These are phyloP conservation scores for Huntiella decipiens DNA, from an alignment of 2,329 filamentous ascomycete genomes.

Conservation along the genomic window DNA sequence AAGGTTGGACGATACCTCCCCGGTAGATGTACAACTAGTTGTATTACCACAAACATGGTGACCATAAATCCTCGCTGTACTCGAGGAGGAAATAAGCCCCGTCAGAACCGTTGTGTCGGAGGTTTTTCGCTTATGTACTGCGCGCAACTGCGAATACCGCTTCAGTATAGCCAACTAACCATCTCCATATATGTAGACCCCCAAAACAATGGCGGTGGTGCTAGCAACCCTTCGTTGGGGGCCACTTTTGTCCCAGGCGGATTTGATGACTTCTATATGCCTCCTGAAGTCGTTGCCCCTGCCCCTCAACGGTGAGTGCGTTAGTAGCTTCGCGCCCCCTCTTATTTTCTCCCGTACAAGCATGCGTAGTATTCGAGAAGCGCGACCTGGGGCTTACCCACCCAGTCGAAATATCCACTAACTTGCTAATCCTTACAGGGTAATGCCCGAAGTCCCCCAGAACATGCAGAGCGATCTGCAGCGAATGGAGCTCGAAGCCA, in stretches of 20 bases:
- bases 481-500: constrained; percentile 68
- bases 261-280: constrained; percentile 39
- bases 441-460: constrained; percentile 88
- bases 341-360: constrained; percentile 2
- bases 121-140: background rate
- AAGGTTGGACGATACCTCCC: too few species aligned
- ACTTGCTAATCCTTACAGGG: constrained; percentile 29
- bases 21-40: too few species aligned
- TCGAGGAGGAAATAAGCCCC: too few species aligned
- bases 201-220: constrained; percentile 1
- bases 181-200: constrained; percentile 4
- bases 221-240: constrained; percentile 19
- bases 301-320: constrained; percentile 32
- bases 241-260: constrained; percentile 41
- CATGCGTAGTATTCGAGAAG: background rate
- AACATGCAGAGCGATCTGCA: constrained; percentile 93
- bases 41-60: too few species aligned
- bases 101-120: background rate
- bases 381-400: background rate
- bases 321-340: constrained; percentile 5
- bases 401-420: constrained; percentile 7
- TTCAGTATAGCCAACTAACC: background rate
- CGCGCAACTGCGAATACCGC: background rate
- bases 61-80: too few species aligned
- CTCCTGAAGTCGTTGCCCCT: constrained; percentile 37